Evolutionary conservation across 139 green algal species (phyloP).

Genomic region (Trebouxia sp.): DNA sequence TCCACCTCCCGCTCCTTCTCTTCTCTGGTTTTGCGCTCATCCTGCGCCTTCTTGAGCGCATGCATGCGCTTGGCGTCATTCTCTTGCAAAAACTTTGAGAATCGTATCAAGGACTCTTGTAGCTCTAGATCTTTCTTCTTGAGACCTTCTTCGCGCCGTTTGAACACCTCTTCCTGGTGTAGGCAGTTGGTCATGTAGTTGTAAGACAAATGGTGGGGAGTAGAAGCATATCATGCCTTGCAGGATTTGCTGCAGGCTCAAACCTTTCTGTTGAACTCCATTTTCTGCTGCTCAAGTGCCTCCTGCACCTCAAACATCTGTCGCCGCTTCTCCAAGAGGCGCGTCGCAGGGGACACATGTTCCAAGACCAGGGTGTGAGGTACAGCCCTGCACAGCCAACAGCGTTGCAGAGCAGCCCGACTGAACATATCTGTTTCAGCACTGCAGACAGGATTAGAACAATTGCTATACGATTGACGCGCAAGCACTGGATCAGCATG

Average conservation of each 20-base stretch:
- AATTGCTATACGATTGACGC: too few species aligned
- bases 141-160: slow-evolving; percentile 76
- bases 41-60: slow-evolving; percentile 80
- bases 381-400: slow-evolving; percentile 27
- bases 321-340: slow-evolving; percentile 88
- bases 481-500: too few species aligned
- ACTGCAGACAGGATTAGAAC: too few species aligned
- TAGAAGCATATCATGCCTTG: not conserved
- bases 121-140: slow-evolving; percentile 92
- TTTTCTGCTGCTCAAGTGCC: slow-evolving; percentile 76
- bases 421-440: too few species aligned
- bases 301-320: slow-evolving; percentile 96
- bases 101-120: slow-evolving; percentile 89
- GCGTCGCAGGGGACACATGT: slow-evolving; percentile 86
- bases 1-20: slow-evolving; percentile 85
- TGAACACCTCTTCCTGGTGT: slow-evolving; percentile 83
- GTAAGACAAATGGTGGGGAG: not conserved
- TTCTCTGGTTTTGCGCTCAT: slow-evolving; percentile 75
- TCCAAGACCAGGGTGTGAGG: slow-evolving; percentile 75
- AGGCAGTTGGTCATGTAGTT: not conserved
- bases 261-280: slow-evolving; percentile 32
- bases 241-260: not conserved
- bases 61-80: slow-evolving; percentile 87
- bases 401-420: too few species aligned
- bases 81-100: slow-evolving; percentile 92